Evolutionary conservation across 768 basidiomycete species (phyloP).

Genomic region (Termitomyces heimii): DNA sequence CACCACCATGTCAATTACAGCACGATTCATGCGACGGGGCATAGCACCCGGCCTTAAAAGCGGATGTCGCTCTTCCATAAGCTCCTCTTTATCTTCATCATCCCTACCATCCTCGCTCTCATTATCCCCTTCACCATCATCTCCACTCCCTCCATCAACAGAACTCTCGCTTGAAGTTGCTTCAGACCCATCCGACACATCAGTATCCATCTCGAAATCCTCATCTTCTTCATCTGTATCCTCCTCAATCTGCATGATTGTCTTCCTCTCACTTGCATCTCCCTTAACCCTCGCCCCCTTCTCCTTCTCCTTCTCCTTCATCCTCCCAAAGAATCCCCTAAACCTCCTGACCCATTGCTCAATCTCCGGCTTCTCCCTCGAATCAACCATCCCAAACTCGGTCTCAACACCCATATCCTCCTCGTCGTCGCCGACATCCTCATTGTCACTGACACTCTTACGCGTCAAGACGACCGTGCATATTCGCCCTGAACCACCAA

Average conservation of each 20-base stretch:
- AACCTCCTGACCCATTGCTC: slow-evolving; percentile 58
- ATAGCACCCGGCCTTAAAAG: slow-evolving; percentile 61
- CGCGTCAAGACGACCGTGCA: slow-evolving; percentile 55
- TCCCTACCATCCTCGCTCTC: slow-evolving; percentile 19
- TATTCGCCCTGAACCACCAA: slow-evolving; percentile 62
- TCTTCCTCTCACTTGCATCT: slow-evolving; percentile 15
- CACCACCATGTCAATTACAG: slow-evolving; percentile 59
- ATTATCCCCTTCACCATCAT: slow-evolving; percentile 1
- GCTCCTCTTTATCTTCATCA: slow-evolving; percentile 32
- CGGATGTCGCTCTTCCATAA: slow-evolving; percentile 55
- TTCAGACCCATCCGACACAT: slow-evolving; percentile 27
- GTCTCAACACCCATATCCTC: slow-evolving; percentile 50
- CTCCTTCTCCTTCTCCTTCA: slow-evolving; percentile 1
- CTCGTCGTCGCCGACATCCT: slow-evolving; percentile 20
- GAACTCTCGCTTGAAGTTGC: slow-evolving; percentile 23
- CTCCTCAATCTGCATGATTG: slow-evolving; percentile 28
- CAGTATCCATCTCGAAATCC: slow-evolving; percentile 32
- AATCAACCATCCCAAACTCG: slow-evolving; percentile 69
- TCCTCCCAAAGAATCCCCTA: slow-evolving; percentile 51
- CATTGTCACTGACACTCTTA: slow-evolving; percentile 17
- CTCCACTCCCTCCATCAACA: slow-evolving; percentile 11
- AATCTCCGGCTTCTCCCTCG: slow-evolving; percentile 60
- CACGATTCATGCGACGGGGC: slow-evolving; percentile 56
- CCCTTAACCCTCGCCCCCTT: slow-evolving; percentile 4
- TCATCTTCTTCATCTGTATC: slow-evolving; percentile 44